Percentiles rank a stretch among this genome's conserved stretches.
Evolutionary conservation across 2,329 filamentous ascomycete genomes (phyloP).

Genomic region (Sporothrix schenckii): DNA sequence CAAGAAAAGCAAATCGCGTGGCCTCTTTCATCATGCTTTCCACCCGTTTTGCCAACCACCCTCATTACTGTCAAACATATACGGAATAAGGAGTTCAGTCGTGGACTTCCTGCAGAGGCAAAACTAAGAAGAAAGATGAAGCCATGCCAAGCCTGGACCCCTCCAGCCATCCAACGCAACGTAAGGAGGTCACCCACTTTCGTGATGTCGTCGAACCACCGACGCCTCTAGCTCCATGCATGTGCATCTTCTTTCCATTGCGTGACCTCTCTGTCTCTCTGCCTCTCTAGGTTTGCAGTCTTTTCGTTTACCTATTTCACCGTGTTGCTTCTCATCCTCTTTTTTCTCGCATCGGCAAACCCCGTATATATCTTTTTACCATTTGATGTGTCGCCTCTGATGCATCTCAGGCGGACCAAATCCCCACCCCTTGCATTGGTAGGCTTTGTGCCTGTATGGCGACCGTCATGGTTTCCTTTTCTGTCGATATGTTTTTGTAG

Average conservation of each 20-base stretch:
- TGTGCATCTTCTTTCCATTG: not conserved
- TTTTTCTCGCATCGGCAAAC: not conserved
- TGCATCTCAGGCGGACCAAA: slow-evolving; percentile 13
- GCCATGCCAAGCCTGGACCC: slow-evolving; percentile 12
- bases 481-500: not conserved
- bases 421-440: not conserved
- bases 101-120: not conserved
- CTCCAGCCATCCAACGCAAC: not conserved
- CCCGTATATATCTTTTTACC: not conserved
- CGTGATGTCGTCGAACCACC: not conserved
- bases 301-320: slow-evolving; percentile 12
- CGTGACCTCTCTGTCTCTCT: not conserved
- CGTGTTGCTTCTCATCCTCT: not conserved
- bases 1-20: not conserved
- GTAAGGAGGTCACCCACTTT: not conserved
- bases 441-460: not conserved
- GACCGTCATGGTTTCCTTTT: not conserved
- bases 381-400: slow-evolving; percentile 20
- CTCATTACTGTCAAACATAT: too few species aligned
- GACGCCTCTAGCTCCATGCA: slow-evolving; percentile 14
- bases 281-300: not conserved
- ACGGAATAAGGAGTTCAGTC: too few species aligned
- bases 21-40: not conserved
- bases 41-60: too few species aligned
- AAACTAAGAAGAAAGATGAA: not conserved